These are phyloP conservation scores for Pseudomonodictys pantanalensis DNA, from an alignment of 495 filamentous ascomycete genomes.

Conservation along the genomic window DNA sequence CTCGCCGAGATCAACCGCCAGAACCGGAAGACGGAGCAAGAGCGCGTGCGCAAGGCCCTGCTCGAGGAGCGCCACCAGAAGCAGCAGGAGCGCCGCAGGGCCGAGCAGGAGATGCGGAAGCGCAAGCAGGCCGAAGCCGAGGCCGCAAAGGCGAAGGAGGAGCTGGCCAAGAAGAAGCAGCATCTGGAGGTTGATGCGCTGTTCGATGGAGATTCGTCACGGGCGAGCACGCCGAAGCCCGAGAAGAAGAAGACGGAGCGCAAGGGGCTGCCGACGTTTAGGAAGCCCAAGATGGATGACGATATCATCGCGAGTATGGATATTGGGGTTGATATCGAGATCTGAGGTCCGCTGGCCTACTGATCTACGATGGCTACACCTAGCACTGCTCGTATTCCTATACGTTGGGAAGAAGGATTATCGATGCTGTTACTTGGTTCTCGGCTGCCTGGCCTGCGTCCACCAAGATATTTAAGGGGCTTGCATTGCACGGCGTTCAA, in stretches of 20 bases:
- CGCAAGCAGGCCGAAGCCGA: conserved; percentile 36
- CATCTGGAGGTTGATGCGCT: conserved; percentile 35
- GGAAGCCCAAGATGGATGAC: conserved; percentile 42
- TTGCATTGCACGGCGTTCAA: too few species aligned
- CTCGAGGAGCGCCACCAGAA: conserved; percentile 60
- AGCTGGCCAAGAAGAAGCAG: conserved; percentile 29
- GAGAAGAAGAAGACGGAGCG: conserved; percentile 35
- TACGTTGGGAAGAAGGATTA: not conserved
- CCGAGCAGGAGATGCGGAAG: conserved; percentile 44
- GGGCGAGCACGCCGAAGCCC: conserved; percentile 37
- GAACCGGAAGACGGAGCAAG: conserved; percentile 75
- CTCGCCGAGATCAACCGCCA: conserved; percentile 71
- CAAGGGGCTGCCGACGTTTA: conserved; percentile 37
- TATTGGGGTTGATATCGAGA: conserved; percentile 46
- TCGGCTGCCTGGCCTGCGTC: too few species aligned
- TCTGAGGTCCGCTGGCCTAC: too few species aligned
- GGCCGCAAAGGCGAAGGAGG: conserved; percentile 36
- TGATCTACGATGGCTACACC: too few species aligned
- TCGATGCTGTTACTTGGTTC: too few species aligned
- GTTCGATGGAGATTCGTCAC: conserved; percentile 41
- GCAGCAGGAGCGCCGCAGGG: conserved; percentile 46
- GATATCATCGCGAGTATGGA: conserved; percentile 44
- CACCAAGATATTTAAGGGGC: too few species aligned
- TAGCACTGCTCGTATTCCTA: too few species aligned
- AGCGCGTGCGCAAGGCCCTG: conserved; percentile 81